These are phyloP conservation scores for Trifolium fragiferum DNA, from an alignment of 306 rosid species.

Conservation along the genomic window DNA sequence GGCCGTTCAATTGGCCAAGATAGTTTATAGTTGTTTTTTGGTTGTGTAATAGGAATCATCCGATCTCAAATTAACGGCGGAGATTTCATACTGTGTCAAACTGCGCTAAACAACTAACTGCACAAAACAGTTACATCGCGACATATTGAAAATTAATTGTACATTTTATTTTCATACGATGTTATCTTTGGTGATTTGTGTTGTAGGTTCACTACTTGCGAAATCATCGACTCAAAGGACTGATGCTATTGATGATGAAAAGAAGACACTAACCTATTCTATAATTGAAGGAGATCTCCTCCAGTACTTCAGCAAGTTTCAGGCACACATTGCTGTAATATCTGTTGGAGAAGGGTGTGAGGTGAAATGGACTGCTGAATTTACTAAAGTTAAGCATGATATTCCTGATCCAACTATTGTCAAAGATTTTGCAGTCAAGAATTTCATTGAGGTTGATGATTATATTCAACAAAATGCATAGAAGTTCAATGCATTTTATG, in stretches of 20 bases:
- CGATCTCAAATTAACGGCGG: too few relatives aligned
- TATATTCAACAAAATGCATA: constrained; percentile 49
- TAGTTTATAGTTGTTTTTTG: too few relatives aligned
- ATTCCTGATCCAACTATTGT: constrained; percentile 65
- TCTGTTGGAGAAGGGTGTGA: constrained; percentile 63
- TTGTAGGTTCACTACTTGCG: constrained; percentile 64
- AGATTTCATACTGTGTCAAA: too few relatives aligned
- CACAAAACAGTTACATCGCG: too few relatives aligned
- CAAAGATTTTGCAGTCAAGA: constrained; percentile 78
- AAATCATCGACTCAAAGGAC: constrained; percentile 69
- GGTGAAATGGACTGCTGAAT: constrained; percentile 76
- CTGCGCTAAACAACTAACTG: too few relatives aligned
- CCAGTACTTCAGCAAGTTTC: constrained; percentile 68
- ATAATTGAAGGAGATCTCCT: constrained; percentile 83
- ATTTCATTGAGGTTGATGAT: constrained; percentile 72
- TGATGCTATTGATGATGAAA: constrained; percentile 58
- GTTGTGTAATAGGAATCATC: too few relatives aligned
- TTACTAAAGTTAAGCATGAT: constrained; percentile 57
- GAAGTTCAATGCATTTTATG: constrained; percentile 3
- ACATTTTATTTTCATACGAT: background rate
- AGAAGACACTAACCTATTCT: constrained; percentile 53
- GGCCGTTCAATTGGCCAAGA: too few relatives aligned
- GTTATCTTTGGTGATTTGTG: background rate
- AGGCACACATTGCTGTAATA: constrained; percentile 51
- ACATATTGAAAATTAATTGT: background rate